Base-by-base conservation (phyloP, 2,329 filamentous ascomycete genomes). In the Phaeosphaeria sp. region DNA sequence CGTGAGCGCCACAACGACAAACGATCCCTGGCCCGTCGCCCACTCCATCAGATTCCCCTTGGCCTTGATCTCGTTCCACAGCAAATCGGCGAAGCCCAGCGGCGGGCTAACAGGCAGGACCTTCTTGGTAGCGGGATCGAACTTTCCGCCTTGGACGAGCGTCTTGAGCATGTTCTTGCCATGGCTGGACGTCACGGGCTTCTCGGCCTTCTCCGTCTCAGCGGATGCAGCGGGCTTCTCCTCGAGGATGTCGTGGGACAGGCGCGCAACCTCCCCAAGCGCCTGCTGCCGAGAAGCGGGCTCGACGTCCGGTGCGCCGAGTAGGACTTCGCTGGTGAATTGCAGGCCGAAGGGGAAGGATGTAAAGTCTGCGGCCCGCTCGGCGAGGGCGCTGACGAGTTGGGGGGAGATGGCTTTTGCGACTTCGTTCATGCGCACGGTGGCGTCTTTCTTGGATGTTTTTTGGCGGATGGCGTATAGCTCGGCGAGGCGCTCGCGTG, bases 381-480 rank as follows among this genome's bases (percentile, higher is more conserved):
- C 82, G 1, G 87, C 84, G 57, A 98, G 89, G 40, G 91, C 87
- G 44, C 88, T 85, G 27, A 99, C 83, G 2, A 98, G 81, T 27
- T 88, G 85, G 1, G 91, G 88, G 1, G 92, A 93, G 25, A 96
- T 80, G 11, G 88, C 84, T 57, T 88, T 86, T 21, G 92, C 82
- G 43, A 99, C 82, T 75, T 97, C 95, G 66, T 87, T 84, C 56
- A 91, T 87, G 57, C 95, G 87, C 21, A 85, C 79, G 53, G 90
- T 88, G 0, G 92, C 84, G 56, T 97, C 92, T 79, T 99, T 99
- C 81, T 98, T 99, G 63, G 92, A 96, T 1, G 93, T 98, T 15
- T 85, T 88, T 66, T 89, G 86, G 53, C 95, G 89, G 62, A 96
- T 90, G 54, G 87, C 86, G 71, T 91, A 90, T 22, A 97, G 81